Conservation (phyloP, 1,284 basidiomycete species). For the Athelia sp. region DNA sequence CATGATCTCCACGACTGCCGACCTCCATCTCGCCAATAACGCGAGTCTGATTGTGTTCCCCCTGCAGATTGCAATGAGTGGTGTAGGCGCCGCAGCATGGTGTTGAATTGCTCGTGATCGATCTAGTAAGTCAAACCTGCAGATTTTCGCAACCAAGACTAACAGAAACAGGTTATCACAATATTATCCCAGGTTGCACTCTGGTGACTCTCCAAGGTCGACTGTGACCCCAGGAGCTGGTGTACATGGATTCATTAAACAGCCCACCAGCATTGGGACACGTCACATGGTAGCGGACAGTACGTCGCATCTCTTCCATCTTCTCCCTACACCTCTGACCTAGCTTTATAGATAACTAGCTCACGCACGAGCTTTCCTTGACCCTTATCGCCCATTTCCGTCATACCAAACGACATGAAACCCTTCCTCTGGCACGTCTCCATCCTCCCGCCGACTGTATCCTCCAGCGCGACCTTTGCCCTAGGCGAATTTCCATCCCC, state of each 20-base stretch:
- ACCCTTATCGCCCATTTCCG: conserved; percentile 58
- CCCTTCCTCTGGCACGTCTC: conserved; percentile 47
- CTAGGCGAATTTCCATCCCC: conserved; percentile 61
- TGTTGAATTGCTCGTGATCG: conserved; percentile 55
- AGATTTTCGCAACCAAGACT: neutral
- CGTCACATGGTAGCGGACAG: conserved; percentile 55
- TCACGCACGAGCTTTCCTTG: conserved; percentile 59
- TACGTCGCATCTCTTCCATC: conserved; percentile 20
- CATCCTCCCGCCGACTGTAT: conserved; percentile 48
- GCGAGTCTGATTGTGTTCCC: conserved; percentile 51
- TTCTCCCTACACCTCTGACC: conserved; percentile 6
- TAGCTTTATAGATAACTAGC: conserved; percentile 38
- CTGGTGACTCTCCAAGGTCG: conserved; percentile 48
- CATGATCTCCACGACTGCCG: conserved; percentile 39
- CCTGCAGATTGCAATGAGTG: conserved; percentile 23
- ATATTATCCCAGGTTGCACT: conserved; percentile 57
- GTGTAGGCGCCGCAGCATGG: conserved; percentile 43
- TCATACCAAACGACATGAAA: conserved; percentile 38
- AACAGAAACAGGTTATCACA: conserved; percentile 1
- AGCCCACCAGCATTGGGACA: conserved; percentile 62
- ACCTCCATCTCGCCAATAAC: conserved; percentile 35
- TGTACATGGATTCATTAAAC: conserved; percentile 59
- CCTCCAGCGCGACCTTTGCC: conserved; percentile 42
- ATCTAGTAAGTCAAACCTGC: conserved; percentile 41
- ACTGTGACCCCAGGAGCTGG: conserved; percentile 34